Percentiles rank a stretch among this genome's conserved stretches.
These are phyloP conservation scores for Diaporthe destruens DNA, from an alignment of 2,329 filamentous ascomycete species.

Conservation along the genomic window DNA sequence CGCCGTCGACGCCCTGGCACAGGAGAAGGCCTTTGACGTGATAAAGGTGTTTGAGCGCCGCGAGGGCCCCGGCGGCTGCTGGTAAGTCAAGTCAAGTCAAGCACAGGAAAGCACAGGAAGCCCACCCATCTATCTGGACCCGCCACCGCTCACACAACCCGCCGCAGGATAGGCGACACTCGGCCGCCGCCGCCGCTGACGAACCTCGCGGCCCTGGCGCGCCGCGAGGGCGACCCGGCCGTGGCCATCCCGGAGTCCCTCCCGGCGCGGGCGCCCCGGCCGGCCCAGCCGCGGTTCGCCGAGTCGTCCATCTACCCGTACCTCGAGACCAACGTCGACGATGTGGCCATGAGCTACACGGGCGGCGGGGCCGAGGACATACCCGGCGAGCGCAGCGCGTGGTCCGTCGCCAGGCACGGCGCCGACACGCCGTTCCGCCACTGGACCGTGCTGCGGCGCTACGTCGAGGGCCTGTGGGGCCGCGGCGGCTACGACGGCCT, in stretches of 20 bases:
- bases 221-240: conserved; percentile 63
- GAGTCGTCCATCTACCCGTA: conserved; percentile 66
- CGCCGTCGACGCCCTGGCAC: conserved; percentile 66
- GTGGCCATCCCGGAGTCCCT: conserved; percentile 60
- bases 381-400: conserved; percentile 55
- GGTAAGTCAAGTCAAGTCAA: no score
- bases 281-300: conserved; percentile 61
- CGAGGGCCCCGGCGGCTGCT: conserved; percentile 66
- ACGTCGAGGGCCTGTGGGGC: conserved; percentile 64
- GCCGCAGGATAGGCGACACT: conserved; percentile 58
- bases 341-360: conserved; percentile 70
- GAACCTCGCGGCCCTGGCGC: conserved; percentile 60
- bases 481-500: conserved; percentile 66
- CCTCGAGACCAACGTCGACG: conserved; percentile 72
- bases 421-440: conserved; percentile 71
- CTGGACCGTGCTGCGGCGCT: conserved; percentile 68
- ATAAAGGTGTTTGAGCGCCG: conserved; percentile 71
- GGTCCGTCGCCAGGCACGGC: conserved; percentile 63
- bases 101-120: no score
- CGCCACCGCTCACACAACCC: background rate
- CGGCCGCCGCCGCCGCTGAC: conserved; percentile 55
- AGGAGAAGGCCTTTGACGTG: conserved; percentile 66
- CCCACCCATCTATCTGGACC: no score
- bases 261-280: conserved; percentile 59
- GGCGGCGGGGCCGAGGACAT: conserved; percentile 59